Evolutionary conservation across 805 yeast species (phyloP).

Genomic region (Metschnikowia corniflorae): DNA sequence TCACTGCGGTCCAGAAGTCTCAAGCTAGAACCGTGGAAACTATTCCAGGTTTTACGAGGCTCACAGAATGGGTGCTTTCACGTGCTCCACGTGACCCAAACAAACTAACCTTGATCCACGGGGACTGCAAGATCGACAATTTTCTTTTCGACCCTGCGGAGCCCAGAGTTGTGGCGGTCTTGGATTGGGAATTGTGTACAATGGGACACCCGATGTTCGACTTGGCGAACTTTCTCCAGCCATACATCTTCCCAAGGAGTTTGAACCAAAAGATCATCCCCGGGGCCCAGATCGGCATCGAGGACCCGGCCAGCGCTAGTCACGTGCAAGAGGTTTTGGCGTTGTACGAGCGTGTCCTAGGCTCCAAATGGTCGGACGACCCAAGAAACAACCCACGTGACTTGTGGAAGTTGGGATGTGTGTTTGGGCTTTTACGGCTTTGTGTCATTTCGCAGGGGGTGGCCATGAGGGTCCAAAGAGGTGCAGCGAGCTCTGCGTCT

Average conservation of each 20-base stretch:
- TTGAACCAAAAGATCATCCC: constrained; percentile 28
- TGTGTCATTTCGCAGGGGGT: constrained; percentile 62
- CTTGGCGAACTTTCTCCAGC: constrained; percentile 54
- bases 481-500: constrained; percentile 51
- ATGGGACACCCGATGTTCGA: constrained; percentile 65
- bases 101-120: constrained; percentile 50
- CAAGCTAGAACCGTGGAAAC: constrained; percentile 40
- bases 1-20: constrained; percentile 38
- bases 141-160: constrained; percentile 55
- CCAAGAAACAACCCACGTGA: constrained; percentile 42
- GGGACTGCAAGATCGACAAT: constrained; percentile 64
- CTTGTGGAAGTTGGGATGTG: constrained; percentile 51
- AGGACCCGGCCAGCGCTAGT: constrained; percentile 23
- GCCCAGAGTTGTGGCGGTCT: constrained; percentile 48
- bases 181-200: constrained; percentile 67
- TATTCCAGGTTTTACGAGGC: constrained; percentile 45
- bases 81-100: constrained; percentile 48
- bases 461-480: constrained; percentile 49
- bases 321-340: constrained; percentile 24
- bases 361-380: constrained; percentile 31
- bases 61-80: constrained; percentile 39
- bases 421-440: constrained; percentile 52
- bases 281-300: constrained; percentile 31
- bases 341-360: constrained; percentile 23
- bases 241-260: constrained; percentile 43